Evolutionary conservation across 305 asterid species (phyloP).

Genomic region (Caryopteris hybrid): DNA sequence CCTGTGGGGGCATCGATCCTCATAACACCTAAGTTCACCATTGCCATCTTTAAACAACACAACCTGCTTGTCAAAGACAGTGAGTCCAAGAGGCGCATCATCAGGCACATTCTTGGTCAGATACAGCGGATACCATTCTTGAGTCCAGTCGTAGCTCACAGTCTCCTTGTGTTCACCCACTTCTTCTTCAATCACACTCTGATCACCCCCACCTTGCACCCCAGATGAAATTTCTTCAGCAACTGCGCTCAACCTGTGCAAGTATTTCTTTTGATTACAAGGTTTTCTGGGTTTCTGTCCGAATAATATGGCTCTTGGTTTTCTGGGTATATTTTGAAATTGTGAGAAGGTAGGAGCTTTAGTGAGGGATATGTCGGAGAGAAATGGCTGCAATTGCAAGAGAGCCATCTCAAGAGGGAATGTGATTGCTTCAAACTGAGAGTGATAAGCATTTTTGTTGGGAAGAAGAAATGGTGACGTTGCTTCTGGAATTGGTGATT

Average conservation of each 20-base stretch:
- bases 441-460: not conserved
- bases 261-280: constrained; percentile 14
- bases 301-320: constrained; percentile 7
- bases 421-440: not conserved
- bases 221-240: constrained; percentile 37
- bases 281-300: constrained; percentile 16
- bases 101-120: constrained; percentile 79
- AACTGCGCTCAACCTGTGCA: constrained; percentile 35
- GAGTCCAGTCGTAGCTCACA: constrained; percentile 74
- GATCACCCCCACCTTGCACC: constrained; percentile 25
- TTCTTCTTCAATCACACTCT: constrained; percentile 43
- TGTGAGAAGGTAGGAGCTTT: constrained; percentile 19
- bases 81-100: constrained; percentile 90
- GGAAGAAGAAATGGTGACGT: not conserved
- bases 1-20: constrained; percentile 96
- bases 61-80: constrained; percentile 82
- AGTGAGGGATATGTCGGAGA: constrained; percentile 15
- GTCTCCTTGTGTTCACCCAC: constrained; percentile 27
- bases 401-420: constrained; percentile 30
- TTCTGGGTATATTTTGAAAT: constrained; percentile 12
- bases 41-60: constrained; percentile 70
- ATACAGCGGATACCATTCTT: constrained; percentile 94
- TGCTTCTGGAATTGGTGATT: constrained; percentile 26
- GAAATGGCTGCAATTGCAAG: constrained; percentile 23
- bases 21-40: constrained; percentile 67